Base-by-base conservation (phyloP, 1,284 basidiomycete species). In the Boletus semigastroideus region DNA sequence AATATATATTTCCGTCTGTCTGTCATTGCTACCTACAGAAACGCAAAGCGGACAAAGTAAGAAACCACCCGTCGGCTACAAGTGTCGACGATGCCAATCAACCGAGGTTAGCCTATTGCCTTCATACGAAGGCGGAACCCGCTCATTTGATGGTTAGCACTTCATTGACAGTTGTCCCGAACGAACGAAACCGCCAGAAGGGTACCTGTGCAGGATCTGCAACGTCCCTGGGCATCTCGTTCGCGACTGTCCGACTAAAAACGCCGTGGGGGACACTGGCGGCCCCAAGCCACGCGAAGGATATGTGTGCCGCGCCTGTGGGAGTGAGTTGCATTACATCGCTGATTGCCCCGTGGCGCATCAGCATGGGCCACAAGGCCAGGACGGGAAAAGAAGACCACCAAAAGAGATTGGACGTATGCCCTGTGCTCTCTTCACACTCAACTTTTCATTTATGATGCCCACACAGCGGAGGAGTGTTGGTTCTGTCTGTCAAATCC, bases 401-500 rank as follows among this genome's bases (percentile, higher is more conserved):
- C 82, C 79, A 1, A 92, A 87, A 64, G 89, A 92, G 64, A 91
- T 94, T 53, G 81, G 77, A 52, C 87, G 90, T 91, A 64, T 65
- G 87, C 73, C 16, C 33, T 19, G 7, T 46, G 38, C 51, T 19
- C 31, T 19, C 17, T 28, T 48, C 17, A 12, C 11, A 13, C 37
- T 43, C 16, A 10, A 40, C 28, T 41, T 14, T n/a, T 11, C 5
- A 33, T 47, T 61, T 7, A 56, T 52, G 47, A 28, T 51, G 46
- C 47, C 44, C 33, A 17, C 48, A 49, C 59, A 92, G 90, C 91
- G 56, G 87, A 87, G 54, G 88, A 92, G 72, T 95, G 94, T 70
- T 97, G 94, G 94, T 97, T 97, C 76, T 98, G 94, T 68, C 67
- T 98, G 49, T 94, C 92, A 44, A 97, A 97, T 66, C 94, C 94